phyloP scores from a whole-genome alignment of 192 early-diverging fungal species.

The Lunasporangiospora selenospora region DNA sequence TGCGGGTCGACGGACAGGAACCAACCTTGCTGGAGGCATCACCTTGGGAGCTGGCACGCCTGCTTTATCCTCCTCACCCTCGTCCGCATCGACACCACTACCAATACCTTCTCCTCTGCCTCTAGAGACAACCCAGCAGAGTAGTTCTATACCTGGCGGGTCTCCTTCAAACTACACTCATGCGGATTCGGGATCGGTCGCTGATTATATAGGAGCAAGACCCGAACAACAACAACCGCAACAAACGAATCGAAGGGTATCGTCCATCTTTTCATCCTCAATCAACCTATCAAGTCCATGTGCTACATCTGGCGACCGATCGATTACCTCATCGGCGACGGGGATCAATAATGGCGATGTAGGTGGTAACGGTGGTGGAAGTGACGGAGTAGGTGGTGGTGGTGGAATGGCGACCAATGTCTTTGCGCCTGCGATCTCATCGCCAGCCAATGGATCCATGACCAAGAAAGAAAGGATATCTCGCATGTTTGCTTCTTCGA shows the following conservation, averaged over 20 bases:
- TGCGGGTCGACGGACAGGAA: not conserved
- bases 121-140: not conserved
- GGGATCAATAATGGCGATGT: not conserved
- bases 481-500: conserved; percentile 25
- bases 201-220: not conserved
- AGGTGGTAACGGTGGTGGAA: not conserved
- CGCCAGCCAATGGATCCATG: not conserved
- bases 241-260: conserved; percentile 2
- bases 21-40: not conserved
- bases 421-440: not conserved
- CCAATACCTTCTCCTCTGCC: not conserved
- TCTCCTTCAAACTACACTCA: not conserved
- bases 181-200: not conserved
- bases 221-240: not conserved
- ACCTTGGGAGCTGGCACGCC: no score
- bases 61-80: not conserved
- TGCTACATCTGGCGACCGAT: no score
- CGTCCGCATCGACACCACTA: not conserved
- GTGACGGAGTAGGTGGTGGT: no score
- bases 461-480: conserved; percentile 15
- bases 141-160: not conserved
- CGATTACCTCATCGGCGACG: no score
- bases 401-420: not conserved
- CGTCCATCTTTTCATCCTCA: conserved; percentile 35
- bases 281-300: conserved; percentile 17